Evolutionary conservation across 2,329 filamentous ascomycete genomes (phyloP).

Genomic region (Cladobotryum mycophilum): DNA sequence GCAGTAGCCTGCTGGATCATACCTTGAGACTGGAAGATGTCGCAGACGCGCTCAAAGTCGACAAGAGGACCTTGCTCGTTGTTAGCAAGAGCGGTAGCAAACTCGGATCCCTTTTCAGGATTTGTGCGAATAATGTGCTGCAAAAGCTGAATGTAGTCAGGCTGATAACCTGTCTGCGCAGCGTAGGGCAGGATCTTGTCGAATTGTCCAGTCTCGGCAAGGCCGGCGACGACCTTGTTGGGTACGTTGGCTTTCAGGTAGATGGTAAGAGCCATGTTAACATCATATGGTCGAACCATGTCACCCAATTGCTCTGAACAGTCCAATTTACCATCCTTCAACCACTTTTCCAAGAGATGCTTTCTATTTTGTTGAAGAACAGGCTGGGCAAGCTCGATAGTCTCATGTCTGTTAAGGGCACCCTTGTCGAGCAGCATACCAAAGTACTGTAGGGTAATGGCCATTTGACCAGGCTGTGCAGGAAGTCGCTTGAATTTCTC

Average conservation of each 20-base stretch:
- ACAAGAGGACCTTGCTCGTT: slow-evolving; percentile 81
- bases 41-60: slow-evolving; percentile 89
- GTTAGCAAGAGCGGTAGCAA: slow-evolving; percentile 86
- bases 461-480: slow-evolving; percentile 76
- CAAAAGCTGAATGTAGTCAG: slow-evolving; percentile 89
- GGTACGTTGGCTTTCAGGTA: slow-evolving; percentile 87
- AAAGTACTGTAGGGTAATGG: slow-evolving; percentile 94
- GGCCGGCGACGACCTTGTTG: slow-evolving; percentile 89
- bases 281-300: slow-evolving; percentile 81
- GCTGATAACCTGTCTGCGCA: slow-evolving; percentile 76
- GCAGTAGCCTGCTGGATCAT: slow-evolving; percentile 97
- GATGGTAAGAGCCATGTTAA: slow-evolving; percentile 78
- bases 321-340: slow-evolving; percentile 91
- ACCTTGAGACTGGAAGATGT: slow-evolving; percentile 96
- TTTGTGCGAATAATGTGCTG: slow-evolving; percentile 89
- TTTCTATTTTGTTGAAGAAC: slow-evolving; percentile 92
- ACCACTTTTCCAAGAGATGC: slow-evolving; percentile 95
- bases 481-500: slow-evolving; percentile 89
- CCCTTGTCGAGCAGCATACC: slow-evolving; percentile 96
- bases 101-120: slow-evolving; percentile 90
- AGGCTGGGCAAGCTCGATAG: slow-evolving; percentile 84
- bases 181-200: slow-evolving; percentile 94
- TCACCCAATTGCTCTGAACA: slow-evolving; percentile 96
- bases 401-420: slow-evolving; percentile 85
- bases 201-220: slow-evolving; percentile 93